phyloP scores from a whole-genome alignment of 495 filamentous ascomycete genomes.

The Tetracladium setigerum region DNA sequence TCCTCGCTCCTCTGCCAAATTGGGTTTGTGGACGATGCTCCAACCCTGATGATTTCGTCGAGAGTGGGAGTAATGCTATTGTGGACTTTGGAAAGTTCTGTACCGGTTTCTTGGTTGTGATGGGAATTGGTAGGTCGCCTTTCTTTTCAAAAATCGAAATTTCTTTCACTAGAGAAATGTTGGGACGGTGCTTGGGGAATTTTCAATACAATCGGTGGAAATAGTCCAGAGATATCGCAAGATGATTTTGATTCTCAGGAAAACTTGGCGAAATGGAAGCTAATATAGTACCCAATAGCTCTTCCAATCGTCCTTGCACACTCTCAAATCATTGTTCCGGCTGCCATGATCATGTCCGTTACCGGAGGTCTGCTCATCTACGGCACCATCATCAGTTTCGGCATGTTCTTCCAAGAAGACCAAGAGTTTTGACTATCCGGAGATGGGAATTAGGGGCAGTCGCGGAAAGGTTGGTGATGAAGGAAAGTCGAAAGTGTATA shows the following conservation, averaged over 20 bases:
- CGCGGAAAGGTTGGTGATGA: not conserved
- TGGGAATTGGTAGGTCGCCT: conserved; percentile 80
- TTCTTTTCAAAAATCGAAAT: not conserved
- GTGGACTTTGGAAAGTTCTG: conserved; percentile 90
- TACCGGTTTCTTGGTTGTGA: conserved; percentile 94
- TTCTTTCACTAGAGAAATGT: not conserved
- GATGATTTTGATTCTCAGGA: too few species aligned
- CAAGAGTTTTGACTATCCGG: conserved; percentile 54
- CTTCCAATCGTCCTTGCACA: conserved; percentile 89
- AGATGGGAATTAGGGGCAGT: not conserved
- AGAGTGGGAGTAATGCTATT: conserved; percentile 68
- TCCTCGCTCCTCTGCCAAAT: conserved; percentile 90
- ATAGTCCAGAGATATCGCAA: too few species aligned
- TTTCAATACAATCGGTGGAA: not conserved
- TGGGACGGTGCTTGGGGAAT: too few species aligned
- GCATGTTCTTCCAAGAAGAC: conserved; percentile 96
- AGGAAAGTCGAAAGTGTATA: not conserved
- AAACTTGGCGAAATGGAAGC: not conserved
- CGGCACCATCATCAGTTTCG: conserved; percentile 94
- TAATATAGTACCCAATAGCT: conserved; percentile 44
- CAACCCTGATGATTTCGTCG: conserved; percentile 94
- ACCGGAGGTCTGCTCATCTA: conserved; percentile 91
- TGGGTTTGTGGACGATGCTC: conserved; percentile 84
- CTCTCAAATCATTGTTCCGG: conserved; percentile 63
- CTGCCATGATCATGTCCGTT: conserved; percentile 96